phyloP scores from a whole-genome alignment of 805 yeast genomes.

The Nakazawaea peltata region DNA sequence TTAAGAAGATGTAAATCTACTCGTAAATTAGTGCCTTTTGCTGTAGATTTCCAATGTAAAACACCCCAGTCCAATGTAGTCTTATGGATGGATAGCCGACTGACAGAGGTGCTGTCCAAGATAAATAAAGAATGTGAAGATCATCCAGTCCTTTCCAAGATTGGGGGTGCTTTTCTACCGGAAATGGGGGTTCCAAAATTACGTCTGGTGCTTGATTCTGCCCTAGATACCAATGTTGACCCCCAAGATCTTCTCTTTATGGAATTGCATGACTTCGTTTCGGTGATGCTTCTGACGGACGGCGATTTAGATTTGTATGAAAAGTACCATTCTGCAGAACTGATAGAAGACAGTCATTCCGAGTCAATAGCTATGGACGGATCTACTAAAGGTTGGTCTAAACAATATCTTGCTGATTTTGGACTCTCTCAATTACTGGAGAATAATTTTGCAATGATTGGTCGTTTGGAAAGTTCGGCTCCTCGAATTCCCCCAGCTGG shows the following conservation, averaged over 20 bases:
- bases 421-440: conserved; percentile 14
- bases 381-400: conserved; percentile 47
- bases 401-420: conserved; percentile 16
- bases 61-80: conserved; percentile 31
- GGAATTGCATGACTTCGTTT: conserved; percentile 43
- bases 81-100: conserved; percentile 54
- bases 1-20: conserved; percentile 15
- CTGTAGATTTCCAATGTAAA: conserved; percentile 21
- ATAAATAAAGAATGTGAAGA: conserved; percentile 21
- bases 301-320: conserved; percentile 13
- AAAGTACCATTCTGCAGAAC: conserved; percentile 9
- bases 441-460: conserved; percentile 20
- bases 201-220: conserved; percentile 25
- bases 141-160: conserved; percentile 14
- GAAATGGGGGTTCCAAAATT: conserved; percentile 55
- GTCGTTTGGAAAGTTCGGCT: conserved; percentile 17
- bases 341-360: conserved; percentile 5
- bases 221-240: conserved; percentile 13
- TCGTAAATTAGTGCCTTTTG: conserved; percentile 20
- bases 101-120: conserved; percentile 23
- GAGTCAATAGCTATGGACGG: conserved; percentile 43
- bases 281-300: conserved; percentile 18
- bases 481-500: conserved; percentile 25
- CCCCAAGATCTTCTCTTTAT: conserved; percentile 31
- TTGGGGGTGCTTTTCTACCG: conserved; percentile 41